These are phyloP conservation scores for Linum trigynum DNA, from an alignment of 345 rosid genomes.

Conservation along the genomic window DNA sequence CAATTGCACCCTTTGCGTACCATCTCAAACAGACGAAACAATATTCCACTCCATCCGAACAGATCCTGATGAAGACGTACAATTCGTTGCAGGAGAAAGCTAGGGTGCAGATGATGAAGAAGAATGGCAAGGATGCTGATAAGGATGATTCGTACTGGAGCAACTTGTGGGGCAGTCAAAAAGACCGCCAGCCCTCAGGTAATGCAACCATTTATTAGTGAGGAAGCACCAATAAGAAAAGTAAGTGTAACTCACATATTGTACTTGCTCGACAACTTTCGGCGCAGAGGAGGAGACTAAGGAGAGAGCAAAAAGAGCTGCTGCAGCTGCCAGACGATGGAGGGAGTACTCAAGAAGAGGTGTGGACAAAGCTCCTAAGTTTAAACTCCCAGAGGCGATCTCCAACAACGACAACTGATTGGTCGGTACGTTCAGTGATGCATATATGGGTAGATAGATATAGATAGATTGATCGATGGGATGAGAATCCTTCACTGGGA, in stretches of 20 bases:
- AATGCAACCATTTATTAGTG: neutral
- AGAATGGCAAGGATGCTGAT: conserved; percentile 30
- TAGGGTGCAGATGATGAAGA: conserved; percentile 56
- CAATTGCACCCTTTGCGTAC: too few relatives aligned
- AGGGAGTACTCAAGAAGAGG: conserved; percentile 89
- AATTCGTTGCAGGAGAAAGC: conserved; percentile 53
- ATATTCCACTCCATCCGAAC: neutral
- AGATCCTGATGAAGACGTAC: neutral
- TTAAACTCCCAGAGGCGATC: conserved; percentile 67
- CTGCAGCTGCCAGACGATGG: conserved; percentile 86
- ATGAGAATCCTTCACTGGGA: neutral
- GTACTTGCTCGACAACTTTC: conserved; percentile 5
- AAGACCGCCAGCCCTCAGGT: conserved; percentile 58
- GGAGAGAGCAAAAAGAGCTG: conserved; percentile 66
- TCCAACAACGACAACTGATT: conserved; percentile 29
- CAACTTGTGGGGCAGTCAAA: conserved; percentile 54
- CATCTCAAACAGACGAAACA: neutral
- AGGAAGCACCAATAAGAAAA: neutral
- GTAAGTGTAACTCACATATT: neutral
- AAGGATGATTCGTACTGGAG: conserved; percentile 57
- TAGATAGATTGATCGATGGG: neutral
- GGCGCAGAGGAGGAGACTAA: conserved; percentile 71
- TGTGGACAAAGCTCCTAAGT: conserved; percentile 64
- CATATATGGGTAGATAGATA: neutral
- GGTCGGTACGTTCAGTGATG: neutral